phyloP scores from a whole-genome alignment of 305 asterid species.

The Fraxinus platypoda region DNA sequence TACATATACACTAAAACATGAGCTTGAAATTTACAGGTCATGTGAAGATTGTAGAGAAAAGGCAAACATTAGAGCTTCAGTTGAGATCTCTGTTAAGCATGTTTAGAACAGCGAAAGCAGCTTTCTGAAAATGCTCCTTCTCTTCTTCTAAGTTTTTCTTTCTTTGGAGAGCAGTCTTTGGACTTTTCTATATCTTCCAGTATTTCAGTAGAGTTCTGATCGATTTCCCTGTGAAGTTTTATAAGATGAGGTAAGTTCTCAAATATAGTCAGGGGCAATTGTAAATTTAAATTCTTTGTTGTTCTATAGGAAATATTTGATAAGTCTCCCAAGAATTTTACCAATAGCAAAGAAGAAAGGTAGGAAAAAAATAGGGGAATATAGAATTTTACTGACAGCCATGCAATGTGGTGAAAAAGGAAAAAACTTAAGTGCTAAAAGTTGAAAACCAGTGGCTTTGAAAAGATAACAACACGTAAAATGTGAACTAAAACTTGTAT shows the following conservation, averaged over 20 bases:
- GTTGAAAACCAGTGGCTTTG: not conserved
- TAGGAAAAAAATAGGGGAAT: not conserved
- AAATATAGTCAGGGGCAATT: not conserved
- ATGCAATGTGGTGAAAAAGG: not conserved
- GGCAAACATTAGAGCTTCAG: conserved; percentile 41
- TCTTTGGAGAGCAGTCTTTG: conserved; percentile 64
- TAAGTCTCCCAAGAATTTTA: not conserved
- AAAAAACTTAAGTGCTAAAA: not conserved
- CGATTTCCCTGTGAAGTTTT: conserved; percentile 62
- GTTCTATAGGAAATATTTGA: not conserved
- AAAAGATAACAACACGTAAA: not conserved
- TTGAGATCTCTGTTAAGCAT: conserved; percentile 52
- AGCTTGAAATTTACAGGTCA: conserved; percentile 18
- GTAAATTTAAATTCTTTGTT: not conserved
- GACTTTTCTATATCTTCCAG: conserved; percentile 66
- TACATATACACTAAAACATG: conserved; percentile 13
- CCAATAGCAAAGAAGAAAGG: not conserved
- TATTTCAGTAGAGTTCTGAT: conserved; percentile 64
- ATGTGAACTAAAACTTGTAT: not conserved
- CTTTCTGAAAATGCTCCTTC: conserved; percentile 68
- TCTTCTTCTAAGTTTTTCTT: conserved; percentile 62
- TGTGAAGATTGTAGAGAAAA: conserved; percentile 13
- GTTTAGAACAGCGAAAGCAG: conserved; percentile 72
- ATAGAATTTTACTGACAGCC: not conserved
- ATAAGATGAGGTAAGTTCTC: conserved; percentile 19